phyloP scores from a whole-genome alignment of 345 rosid genomes.

The Eucalyptus pauciflora region DNA sequence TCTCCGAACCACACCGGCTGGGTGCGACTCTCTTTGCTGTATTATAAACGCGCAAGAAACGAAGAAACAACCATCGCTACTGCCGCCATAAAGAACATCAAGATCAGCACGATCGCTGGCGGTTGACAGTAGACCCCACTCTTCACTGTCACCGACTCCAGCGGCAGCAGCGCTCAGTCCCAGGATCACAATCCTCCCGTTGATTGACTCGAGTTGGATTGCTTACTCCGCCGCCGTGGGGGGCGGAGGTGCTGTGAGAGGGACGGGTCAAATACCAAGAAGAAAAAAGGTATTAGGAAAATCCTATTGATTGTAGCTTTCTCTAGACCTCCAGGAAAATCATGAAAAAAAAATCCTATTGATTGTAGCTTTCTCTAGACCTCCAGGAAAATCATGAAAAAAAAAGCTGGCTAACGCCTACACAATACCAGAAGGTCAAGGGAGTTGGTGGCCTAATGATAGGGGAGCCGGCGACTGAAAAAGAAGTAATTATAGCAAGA shows the following conservation, averaged over 20 bases:
- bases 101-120: background rate
- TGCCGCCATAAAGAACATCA: background rate
- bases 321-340: rapidly evolving
- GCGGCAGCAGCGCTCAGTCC: background rate
- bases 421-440: too few relatives aligned
- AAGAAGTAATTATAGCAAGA: too few relatives aligned
- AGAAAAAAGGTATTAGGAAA: too few relatives aligned
- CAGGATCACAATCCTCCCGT: background rate
- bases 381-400: too few relatives aligned
- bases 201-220: background rate
- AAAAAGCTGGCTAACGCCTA: too few relatives aligned
- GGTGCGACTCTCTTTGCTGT: background rate
- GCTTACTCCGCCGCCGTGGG: background rate
- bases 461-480: rapidly evolving
- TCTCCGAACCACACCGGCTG: background rate
- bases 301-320: too few relatives aligned
- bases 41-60: background rate
- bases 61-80: background rate
- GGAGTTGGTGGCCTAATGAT: too few relatives aligned
- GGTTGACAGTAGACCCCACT: background rate
- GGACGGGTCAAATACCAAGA: too few relatives aligned
- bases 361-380: too few relatives aligned
- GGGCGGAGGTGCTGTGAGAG: too few relatives aligned
- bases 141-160: background rate
- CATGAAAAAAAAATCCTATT: too few relatives aligned